Conservation (phyloP, 1,139 yeast species). For the Yamadazyma conglobata region DNA sequence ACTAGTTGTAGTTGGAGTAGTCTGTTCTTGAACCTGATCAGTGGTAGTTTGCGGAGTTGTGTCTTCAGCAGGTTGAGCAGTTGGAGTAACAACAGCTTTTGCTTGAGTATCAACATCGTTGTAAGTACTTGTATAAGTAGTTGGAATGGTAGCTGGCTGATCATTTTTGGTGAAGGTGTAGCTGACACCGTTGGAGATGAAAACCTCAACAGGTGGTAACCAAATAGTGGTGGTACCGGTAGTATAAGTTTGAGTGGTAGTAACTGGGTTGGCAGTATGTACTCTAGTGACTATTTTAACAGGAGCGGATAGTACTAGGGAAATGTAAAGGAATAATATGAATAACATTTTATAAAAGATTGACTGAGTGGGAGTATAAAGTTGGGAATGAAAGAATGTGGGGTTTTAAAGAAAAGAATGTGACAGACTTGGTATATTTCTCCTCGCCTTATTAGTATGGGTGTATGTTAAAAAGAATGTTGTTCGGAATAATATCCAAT, state of each 20-base stretch:
- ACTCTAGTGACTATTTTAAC: constrained; percentile 50
- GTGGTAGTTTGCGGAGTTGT: constrained; percentile 2
- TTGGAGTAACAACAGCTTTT: constrained; percentile 2
- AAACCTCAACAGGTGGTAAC: constrained; percentile 67
- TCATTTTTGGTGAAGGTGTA: constrained; percentile 53
- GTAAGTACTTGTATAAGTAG: constrained; percentile 29
- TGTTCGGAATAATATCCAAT: too few species aligned
- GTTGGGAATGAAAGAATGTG: constrained; percentile 6
- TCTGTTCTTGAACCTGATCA: constrained; percentile 3
- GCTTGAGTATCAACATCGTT: constrained; percentile 13
- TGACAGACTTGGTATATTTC: too few species aligned
- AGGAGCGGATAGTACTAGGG: constrained; percentile 31
- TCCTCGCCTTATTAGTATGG: too few species aligned
- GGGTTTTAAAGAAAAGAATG: constrained; percentile 1
- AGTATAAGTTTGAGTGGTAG: constrained; percentile 49
- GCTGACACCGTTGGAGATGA: constrained; percentile 59
- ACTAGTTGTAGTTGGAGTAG: constrained; percentile 1
- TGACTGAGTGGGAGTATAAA: too few species aligned
- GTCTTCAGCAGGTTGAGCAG: constrained; percentile 2
- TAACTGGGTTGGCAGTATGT: constrained; percentile 61
- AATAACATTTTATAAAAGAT: constrained; percentile 12
- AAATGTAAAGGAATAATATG: constrained; percentile 20
- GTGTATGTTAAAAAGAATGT: too few species aligned
- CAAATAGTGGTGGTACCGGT: constrained; percentile 59
- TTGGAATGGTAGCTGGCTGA: constrained; percentile 30